Percentiles rank a stretch among this genome's conserved stretches.
Evolutionary conservation across 768 basidiomycete species (phyloP).

Genomic region (Amanita pseudoporphyria): DNA sequence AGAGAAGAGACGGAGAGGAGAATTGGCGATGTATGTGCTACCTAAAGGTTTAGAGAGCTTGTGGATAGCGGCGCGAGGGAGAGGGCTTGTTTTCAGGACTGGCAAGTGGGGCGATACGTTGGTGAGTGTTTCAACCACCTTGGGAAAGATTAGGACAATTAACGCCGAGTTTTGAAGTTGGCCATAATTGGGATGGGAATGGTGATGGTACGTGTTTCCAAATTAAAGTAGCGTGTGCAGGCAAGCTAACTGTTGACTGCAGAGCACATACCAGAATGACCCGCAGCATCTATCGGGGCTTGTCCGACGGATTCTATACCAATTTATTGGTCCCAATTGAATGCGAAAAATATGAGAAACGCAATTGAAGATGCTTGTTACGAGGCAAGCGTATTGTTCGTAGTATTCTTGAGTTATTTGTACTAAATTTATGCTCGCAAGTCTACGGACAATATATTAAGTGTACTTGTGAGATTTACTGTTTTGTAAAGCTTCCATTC

Average conservation of each 20-base stretch:
- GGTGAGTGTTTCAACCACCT: slow-evolving; percentile 26
- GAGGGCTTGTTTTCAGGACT: slow-evolving; percentile 64
- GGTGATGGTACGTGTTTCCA: slow-evolving; percentile 62
- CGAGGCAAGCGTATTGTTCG: no score
- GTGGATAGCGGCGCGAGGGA: slow-evolving; percentile 75
- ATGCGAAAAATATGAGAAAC: background rate
- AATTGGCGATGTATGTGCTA: slow-evolving; percentile 87
- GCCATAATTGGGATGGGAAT: slow-evolving; percentile 80
- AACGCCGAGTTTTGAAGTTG: slow-evolving; percentile 23
- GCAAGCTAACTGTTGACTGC: slow-evolving; percentile 5
- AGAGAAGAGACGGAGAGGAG: slow-evolving; percentile 78
- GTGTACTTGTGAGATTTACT: no score
- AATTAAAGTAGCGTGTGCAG: background rate
- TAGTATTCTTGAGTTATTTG: no score
- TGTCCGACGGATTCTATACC: slow-evolving; percentile 74
- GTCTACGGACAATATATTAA: no score
- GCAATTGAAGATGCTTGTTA: no score
- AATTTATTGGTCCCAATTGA: slow-evolving; percentile 82
- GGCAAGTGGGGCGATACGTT: slow-evolving; percentile 61
- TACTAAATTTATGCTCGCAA: no score
- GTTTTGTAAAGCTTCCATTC: no score
- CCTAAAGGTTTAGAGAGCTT: slow-evolving; percentile 86
- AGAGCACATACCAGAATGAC: slow-evolving; percentile 79
- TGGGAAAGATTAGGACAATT: slow-evolving; percentile 2
- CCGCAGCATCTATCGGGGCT: slow-evolving; percentile 77